Base-by-base conservation (phyloP, 2,329 filamentous ascomycete species). In the Claviceps fusiformis region DNA sequence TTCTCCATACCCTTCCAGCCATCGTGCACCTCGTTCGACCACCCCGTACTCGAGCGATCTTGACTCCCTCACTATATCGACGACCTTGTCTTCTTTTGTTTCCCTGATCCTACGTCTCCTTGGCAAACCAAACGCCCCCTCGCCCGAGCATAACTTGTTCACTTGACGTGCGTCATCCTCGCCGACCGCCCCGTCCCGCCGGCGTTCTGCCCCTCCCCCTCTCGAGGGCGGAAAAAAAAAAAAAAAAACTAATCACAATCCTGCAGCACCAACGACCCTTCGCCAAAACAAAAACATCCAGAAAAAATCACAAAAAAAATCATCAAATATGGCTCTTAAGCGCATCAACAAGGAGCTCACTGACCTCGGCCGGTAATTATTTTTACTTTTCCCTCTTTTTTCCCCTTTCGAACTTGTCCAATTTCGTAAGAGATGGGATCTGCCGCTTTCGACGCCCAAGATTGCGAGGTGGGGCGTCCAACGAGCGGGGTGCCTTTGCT, bases 271-370 rank as follows among this genome's bases (percentile, higher is more conserved):
- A 31, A 60, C 56, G 57, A 61, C 58, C 58, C 50, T 43, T 52
- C n/a, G 31, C 52, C 27, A 31, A 31, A 47, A 47, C 24, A 47
- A 52, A 54, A 47, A n/a, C 37, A 41, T 13, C 37, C n/a, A n/a
- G 6, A 41, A 41, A 60, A 63, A 65, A 63, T 65, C 50, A 58
- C 45, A 60, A 37, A 60, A 64, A 59, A 62, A 62, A 63, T 69
- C 49, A 70, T 71, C 67, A 68, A 54, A 39, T 15, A 93, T 93
- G 88, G 88, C 88, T 74, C 82, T 93, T 67, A 93, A 93, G 86
- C 85, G 88, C 75, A 93, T 93, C 75, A 92, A 92, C 82, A 93
- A 91, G 85, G 88, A 93, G 76, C 83, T 93, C 71, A 85, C 86
- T 74, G 88, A 93, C 72, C 81, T 93, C 74, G 88, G 88, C 77